Evolutionary conservation across 306 rosid genomes (phyloP).

Genomic region (Delonix regia): DNA sequence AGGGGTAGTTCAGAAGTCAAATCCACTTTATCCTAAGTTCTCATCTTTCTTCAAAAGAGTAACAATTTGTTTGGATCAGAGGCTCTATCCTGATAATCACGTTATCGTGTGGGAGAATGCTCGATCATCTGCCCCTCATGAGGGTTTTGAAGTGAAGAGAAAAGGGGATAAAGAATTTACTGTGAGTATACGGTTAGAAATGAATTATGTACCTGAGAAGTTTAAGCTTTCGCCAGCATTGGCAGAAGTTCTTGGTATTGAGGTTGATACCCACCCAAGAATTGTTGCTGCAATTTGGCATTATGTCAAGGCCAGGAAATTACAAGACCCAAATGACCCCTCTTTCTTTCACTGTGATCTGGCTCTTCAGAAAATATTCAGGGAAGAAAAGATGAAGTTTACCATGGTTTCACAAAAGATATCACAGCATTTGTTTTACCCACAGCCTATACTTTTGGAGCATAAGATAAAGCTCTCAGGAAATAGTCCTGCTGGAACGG

Average conservation of each 20-base stretch:
- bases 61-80: conserved; percentile 87
- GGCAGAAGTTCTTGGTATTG: conserved; percentile 93
- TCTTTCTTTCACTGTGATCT: conserved; percentile 81
- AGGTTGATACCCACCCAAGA: conserved; percentile 95
- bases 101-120: conserved; percentile 83
- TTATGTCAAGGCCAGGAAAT: conserved; percentile 94
- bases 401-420: conserved; percentile 87
- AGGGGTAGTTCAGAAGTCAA: conserved; percentile 74
- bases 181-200: conserved; percentile 74
- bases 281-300: conserved; percentile 95
- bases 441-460: conserved; percentile 84
- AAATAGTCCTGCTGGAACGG: conserved; percentile 81
- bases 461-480: conserved; percentile 93
- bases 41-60: conserved; percentile 91
- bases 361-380: conserved; percentile 87
- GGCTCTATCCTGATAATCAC: conserved; percentile 80
- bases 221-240: conserved; percentile 85
- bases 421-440: conserved; percentile 82
- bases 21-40: conserved; percentile 81
- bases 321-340: conserved; percentile 86
- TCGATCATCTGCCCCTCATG: conserved; percentile 82
- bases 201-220: conserved; percentile 92
- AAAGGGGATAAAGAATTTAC: conserved; percentile 90
- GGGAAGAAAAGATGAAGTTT: conserved; percentile 92
- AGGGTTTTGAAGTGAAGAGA: conserved; percentile 97